Percentiles rank a stretch among this genome's conserved stretches.
These are phyloP conservation scores for Thraustotheca clavata DNA, from an alignment of 352 stramenopile species.

Conservation along the genomic window DNA sequence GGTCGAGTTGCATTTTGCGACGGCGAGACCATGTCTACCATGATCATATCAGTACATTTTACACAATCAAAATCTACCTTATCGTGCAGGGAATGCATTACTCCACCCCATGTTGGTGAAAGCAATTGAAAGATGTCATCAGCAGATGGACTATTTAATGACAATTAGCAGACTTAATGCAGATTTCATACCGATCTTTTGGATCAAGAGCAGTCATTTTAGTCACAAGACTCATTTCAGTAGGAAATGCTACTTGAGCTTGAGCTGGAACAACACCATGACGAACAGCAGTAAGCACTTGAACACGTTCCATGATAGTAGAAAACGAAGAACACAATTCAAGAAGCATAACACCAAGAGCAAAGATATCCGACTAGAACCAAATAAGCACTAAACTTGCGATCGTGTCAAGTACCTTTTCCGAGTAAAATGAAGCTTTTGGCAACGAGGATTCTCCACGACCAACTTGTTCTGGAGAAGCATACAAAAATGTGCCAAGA, in stretches of 20 bases:
- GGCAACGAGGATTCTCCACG: conserved; percentile 42
- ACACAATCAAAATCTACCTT: not conserved
- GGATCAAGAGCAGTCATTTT: conserved; percentile 72
- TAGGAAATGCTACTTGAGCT: conserved; percentile 47
- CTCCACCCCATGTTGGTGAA: not conserved
- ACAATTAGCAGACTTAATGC: not conserved
- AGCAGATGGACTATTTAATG: not conserved
- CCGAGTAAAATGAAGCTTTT: conserved; percentile 31
- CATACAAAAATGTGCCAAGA: conserved; percentile 75
- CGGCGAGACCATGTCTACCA: not conserved
- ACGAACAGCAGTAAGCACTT: conserved; percentile 67
- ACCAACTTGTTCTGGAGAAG: conserved; percentile 77
- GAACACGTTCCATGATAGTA: conserved; percentile 81
- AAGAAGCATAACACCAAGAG: conserved; percentile 72
- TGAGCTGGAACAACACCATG: conserved; percentile 69
- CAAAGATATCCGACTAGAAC: conserved; percentile 80
- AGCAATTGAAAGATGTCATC: not conserved
- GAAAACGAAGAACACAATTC: conserved; percentile 73
- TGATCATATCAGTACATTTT: not conserved
- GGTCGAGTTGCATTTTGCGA: not conserved
- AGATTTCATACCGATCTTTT: conserved; percentile 30
- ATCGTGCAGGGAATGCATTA: not conserved
- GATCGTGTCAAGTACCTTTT: conserved; percentile 32
- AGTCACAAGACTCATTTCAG: conserved; percentile 64
- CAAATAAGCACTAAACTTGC: conserved; percentile 37